Base-by-base conservation (phyloP, 768 basidiomycete genomes). In the Lactarius quietus region DNA sequence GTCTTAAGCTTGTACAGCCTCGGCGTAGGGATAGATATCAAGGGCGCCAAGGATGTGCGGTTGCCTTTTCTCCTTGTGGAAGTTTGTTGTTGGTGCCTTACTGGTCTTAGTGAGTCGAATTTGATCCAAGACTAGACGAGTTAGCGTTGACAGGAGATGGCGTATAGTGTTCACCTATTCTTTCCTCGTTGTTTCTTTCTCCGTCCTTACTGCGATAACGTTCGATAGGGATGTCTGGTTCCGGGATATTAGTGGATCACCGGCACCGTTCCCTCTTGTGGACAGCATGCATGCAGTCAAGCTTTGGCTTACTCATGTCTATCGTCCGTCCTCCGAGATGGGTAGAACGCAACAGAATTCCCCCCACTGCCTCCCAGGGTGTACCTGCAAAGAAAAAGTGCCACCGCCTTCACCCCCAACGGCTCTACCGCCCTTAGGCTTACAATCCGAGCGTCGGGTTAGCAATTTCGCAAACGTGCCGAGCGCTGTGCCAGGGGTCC, bases 201-300 rank as follows among this genome's bases (percentile, higher is more conserved):
- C 69, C 26, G 57, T 68, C 54, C 26, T 66, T 23, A 62, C 68
- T 6, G 69, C 67, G 26, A 20, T 35, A 29, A 68, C 64, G 1
- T 48, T 70, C n/a, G 69, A 70, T 39, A 63, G 58, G 33, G 69
- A 70, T 9, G 67, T 70, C 53, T 70, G 69, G 69, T 68, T 69
- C 58, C 64, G 69, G 31, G 67, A 68, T 35, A 63, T 70, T 51
- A 48, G 67, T 28, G 61, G 59, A 15, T 70, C 67, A n/a, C 69
- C 69, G 18, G 68, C 69, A 31, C 69, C 69, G 2, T 70, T 69
- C 48, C 69, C 69, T 33, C 4, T 70, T 43, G 55, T 35, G 1
- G 15, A 48, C 17, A 43, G 64, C 48, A 20, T 70, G n/a, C 43
- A 68, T 57, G 36, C 43, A 6, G 36, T 59, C 18, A 58, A 54